Conservation (phyloP, 2,329 filamentous ascomycete genomes). For the Diaporthe longicolla region DNA sequence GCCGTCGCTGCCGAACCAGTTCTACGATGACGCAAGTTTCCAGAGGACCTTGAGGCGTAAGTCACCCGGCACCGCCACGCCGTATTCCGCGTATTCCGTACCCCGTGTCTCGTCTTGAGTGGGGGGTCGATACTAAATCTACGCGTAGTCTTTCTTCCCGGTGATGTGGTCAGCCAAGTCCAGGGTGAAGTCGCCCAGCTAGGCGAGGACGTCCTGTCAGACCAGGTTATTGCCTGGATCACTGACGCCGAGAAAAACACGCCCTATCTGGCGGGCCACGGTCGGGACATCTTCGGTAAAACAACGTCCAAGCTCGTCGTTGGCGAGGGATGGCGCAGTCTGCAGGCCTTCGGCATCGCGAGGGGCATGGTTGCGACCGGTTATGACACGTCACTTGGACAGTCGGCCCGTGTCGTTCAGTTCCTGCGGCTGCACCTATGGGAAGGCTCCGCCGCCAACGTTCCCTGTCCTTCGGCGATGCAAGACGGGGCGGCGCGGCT, state of each 20-base stretch:
- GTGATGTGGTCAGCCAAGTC: constrained; percentile 56
- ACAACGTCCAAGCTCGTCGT: constrained; percentile 73
- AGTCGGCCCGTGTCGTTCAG: not conserved
- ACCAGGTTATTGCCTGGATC: constrained; percentile 68
- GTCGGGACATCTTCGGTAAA: constrained; percentile 73
- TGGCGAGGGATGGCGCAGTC: constrained; percentile 74
- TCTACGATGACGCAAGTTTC: constrained; percentile 67
- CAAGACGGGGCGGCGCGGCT: constrained; percentile 72
- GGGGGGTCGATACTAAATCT: not conserved
- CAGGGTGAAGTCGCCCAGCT: constrained; percentile 60
- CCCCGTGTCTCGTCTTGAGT: not conserved
- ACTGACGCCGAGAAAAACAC: constrained; percentile 76
- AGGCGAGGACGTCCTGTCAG: constrained; percentile 66
- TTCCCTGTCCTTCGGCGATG: constrained; percentile 78
- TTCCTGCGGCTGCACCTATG: constrained; percentile 59
- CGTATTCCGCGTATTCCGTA: not conserved
- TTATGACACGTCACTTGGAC: constrained; percentile 9
- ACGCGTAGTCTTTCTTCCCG: constrained; percentile 64
- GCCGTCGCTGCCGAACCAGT: constrained; percentile 68
- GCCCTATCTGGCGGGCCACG: constrained; percentile 70
- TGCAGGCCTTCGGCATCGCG: constrained; percentile 71
- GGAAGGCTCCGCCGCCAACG: constrained; percentile 70
- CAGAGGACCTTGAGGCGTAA: constrained; percentile 66
- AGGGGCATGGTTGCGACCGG: constrained; percentile 57
- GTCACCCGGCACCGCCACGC: constrained; percentile 44